Evolutionary conservation across 2,329 filamentous ascomycete species (phyloP), one percentile per base, ranked within the genome.

Genomic region (Aspergillus sp.): DNA sequence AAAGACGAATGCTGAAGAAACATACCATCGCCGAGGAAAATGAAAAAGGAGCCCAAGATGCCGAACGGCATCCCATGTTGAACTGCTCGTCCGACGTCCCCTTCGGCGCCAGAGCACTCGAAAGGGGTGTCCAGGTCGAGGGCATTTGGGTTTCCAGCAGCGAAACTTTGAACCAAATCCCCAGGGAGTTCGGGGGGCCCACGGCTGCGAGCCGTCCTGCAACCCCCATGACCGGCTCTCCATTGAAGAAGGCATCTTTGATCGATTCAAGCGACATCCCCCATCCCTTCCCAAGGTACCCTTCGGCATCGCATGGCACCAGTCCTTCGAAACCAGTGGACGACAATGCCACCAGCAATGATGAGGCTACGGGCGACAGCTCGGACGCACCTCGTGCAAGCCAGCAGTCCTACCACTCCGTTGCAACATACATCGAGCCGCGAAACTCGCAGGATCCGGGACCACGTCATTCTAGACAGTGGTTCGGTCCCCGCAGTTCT

Each of bases 41-140:
- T 53, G 83, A 83, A 59, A 74, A 75, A 54, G 72, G 71, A 27
- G 75, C 75, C 41, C 66, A 63, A 36, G 61, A 65, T 50, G 74
- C 75, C 65, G 73, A 80, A 57, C 72, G 81, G 46, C 71, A 77
- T 67, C 51, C 77, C 67, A 63, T 81, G 72, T 51, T 80, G 73
- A 58, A 58, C 29, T 69, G 66, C 52, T 65, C 67, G 42, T 73
- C 79, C 43, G 83, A 87, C 7, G 80, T 94, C 33, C 89, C 88
- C 0, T 96, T 96, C 59, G 90, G 91, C 19, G 80, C 93, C 45
- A 82, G 86, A 56, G 90, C 90, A 5, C 80, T 96, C 41, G 84
- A 95, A 63, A 85, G 80, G 55, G 89, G 89, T 4, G 74, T 94
- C 39, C 80, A 91, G 61, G 80, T 94, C 5, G 87, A 94, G 53